Evolutionary conservation across 2,329 filamentous ascomycete genomes (phyloP).

Genomic region (Myotisia sp.): DNA sequence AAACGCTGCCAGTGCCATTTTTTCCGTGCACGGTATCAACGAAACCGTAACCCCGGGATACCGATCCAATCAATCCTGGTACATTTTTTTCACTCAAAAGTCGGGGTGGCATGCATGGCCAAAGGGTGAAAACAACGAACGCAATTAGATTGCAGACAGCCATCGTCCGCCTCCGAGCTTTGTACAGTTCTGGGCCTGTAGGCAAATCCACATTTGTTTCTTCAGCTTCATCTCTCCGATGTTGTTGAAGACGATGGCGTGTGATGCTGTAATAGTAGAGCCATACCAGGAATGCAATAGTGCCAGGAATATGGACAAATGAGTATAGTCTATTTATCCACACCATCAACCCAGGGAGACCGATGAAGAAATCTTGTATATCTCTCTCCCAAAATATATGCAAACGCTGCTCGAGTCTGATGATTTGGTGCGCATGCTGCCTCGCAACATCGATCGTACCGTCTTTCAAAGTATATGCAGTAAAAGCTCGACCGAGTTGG

Average conservation of each 20-base stretch:
- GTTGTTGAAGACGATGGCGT: constrained; percentile 35
- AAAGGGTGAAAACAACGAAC: constrained; percentile 45
- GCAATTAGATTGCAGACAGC: constrained; percentile 46
- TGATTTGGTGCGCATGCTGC: no score
- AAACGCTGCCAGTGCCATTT: no score
- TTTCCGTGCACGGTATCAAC: no score
- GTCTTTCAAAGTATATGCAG: no score
- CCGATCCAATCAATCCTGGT: no score
- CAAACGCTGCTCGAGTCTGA: no score
- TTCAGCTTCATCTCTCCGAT: constrained; percentile 24
- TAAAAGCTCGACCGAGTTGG: no score
- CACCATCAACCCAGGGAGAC: constrained; percentile 43
- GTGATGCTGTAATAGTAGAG: constrained; percentile 59
- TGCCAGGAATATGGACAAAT: constrained; percentile 65
- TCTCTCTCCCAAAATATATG: no score
- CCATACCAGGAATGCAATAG: constrained; percentile 53
- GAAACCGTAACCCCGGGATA: no score
- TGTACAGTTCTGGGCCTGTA: constrained; percentile 40
- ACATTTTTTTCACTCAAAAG: no score
- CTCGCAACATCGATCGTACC: no score
- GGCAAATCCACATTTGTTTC: constrained; percentile 27
- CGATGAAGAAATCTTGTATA: no score
- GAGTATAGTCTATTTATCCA: constrained; percentile 62
- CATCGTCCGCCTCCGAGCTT: constrained; percentile 42
- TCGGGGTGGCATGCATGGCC: constrained; percentile 52